Conservation (phyloP, 208 protist genomes). For the Trypanosoma grayi region DNA sequence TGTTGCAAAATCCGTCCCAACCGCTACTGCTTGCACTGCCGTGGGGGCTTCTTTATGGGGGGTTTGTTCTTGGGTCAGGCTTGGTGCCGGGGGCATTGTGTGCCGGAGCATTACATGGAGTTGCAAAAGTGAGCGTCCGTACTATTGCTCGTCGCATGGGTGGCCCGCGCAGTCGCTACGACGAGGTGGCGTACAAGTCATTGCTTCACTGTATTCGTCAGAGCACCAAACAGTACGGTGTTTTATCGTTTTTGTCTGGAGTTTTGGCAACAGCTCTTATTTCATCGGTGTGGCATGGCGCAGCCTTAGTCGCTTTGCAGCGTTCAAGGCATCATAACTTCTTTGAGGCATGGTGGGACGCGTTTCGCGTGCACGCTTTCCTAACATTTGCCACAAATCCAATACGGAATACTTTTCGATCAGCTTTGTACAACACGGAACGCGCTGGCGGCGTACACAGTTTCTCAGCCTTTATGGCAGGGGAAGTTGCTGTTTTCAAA, state of each 20-base stretch:
- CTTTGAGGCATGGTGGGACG: slow-evolving; percentile 60
- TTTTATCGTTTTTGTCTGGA: slow-evolving; percentile 78
- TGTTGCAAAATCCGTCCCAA: slow-evolving; percentile 75
- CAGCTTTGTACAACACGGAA: slow-evolving; percentile 57
- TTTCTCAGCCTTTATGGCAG: slow-evolving; percentile 43
- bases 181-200: slow-evolving; percentile 48
- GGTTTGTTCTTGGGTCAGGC: slow-evolving; percentile 62
- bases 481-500: slow-evolving; percentile 69
- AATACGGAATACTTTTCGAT: slow-evolving; percentile 80
- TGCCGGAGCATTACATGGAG: slow-evolving; percentile 54
- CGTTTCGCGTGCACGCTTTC: slow-evolving; percentile 75
- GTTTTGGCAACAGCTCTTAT: slow-evolving; percentile 48
- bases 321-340: slow-evolving; percentile 23
- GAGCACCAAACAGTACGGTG: slow-evolving; percentile 61
- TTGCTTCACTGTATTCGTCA: slow-evolving; percentile 53
- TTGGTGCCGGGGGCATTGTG: slow-evolving; percentile 46
- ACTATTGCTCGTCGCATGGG: slow-evolving; percentile 68
- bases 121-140: slow-evolving; percentile 60
- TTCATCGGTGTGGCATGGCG: slow-evolving; percentile 69
- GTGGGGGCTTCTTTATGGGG: slow-evolving; percentile 65
- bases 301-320: slow-evolving; percentile 60
- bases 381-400: slow-evolving; percentile 81
- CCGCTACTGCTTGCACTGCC: slow-evolving; percentile 71
- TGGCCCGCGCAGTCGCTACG: slow-evolving; percentile 46
- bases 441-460: slow-evolving; percentile 69